Evolutionary conservation across 1,284 basidiomycete genomes (phyloP), one percentile per base, ranked within the genome.

Genomic region (Leccinum colubrinum): DNA sequence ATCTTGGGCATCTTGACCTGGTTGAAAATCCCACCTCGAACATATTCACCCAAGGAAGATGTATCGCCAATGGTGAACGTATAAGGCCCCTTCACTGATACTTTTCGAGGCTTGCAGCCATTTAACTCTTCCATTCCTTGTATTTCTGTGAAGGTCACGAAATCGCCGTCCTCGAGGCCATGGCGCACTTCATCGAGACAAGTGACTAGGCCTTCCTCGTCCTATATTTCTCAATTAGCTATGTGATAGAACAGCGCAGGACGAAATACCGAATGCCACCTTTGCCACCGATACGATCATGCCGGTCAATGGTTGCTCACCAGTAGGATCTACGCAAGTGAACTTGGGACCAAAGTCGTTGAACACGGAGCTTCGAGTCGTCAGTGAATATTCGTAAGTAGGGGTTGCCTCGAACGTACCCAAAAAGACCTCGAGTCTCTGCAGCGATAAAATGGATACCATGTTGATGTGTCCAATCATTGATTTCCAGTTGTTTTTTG

Each of bases 1-100:
- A 94, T 85, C 81, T 97, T 98, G 22, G 97, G 97, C 95, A 97
- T 96, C 82, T 99, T 99, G 71, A 99, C 95, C 78, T 99, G 97
- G 15, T 94, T 96, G 76, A 99, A 99, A 68, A 97, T 91, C 56
- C 97, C 97, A 35, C 96, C 97, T 35, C 86, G 79, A 71, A 90
- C 87, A 81, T 99, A 99, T 55, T 87, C 83, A 58, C 90, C 83
- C 17, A 96, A 74, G 39, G 83, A 83, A 25, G 87, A 86, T 1
- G 95, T 97, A 74, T 97, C 93, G 4, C 95, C 96, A 60, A 98
- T 96, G 6, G 90, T 81, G 77, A 98, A 98, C 1, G 95, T 97
- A 74, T 98, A 98, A 0, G 95, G 96, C 3, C 95, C 97, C 75
- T 98, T 98, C 67, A 98, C 94, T 8, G 90, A 83, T 56, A 99